Evolutionary conservation across 148 eudicot species (phyloP), one percentile per base, ranked within the genome.

Genomic region (Fallopia convolvulus): DNA sequence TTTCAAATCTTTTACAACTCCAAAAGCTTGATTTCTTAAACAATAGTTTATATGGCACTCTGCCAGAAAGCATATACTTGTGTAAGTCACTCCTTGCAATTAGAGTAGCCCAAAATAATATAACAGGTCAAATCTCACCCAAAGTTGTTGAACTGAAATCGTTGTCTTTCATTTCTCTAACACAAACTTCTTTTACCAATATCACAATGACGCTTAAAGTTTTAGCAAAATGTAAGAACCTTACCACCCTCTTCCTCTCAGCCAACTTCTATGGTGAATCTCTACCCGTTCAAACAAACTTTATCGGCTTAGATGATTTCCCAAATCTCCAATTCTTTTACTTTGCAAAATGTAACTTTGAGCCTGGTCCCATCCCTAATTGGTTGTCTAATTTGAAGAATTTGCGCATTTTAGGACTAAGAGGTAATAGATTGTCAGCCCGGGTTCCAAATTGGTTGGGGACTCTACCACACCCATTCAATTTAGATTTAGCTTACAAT

Each of bases 341-440:
- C 42, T 40, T 66, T 33, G 8, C 2, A 33, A 5, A 32, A 1
- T 66, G 72, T 40, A 36, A 13, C 39, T 66, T 15, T 33, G 14
- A 33, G 36, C 18, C 15, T 2, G 42, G 42, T 15, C 72, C 20
- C 6, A 33, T 66, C 8, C 72, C 72, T 33, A 66, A 14, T 15
- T 66, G 72, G 72, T 33, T 66, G 33, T 65, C 68, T 60, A 60
- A 10, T 26, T 60, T 60, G 20, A 60, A 60, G 68, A 60, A 36
- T 60, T 60, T 60, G 68, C 68, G 14, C 11, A 4, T 3, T 12
- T 26, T 60, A 60, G 20, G 2, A 32, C 15, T 60, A 0, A 2
- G 4, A 2, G 36, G 36, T 60, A 60, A 60, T 26, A 23, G 36
- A 60, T 60, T 60, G 33, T 5, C 68, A 8, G 66, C 33, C 20